phyloP scores from a whole-genome alignment of 345 rosid species.

The Lepidium aucheri region DNA sequence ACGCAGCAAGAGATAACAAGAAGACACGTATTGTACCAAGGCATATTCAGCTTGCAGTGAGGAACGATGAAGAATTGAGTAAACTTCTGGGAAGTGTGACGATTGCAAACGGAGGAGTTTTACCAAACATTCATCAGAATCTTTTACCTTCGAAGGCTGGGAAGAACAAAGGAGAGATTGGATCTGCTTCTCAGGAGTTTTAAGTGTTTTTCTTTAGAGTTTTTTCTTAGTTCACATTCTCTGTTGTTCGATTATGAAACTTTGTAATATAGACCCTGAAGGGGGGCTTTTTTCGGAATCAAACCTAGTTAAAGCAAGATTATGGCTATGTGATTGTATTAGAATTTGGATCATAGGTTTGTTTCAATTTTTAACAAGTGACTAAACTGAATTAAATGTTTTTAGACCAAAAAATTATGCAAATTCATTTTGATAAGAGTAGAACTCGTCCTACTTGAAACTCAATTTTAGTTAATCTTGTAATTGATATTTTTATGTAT shows the following conservation, averaged over 20 bases:
- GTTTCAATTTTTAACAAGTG: neutral
- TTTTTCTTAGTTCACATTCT: neutral
- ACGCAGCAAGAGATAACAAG: slow-evolving; percentile 78
- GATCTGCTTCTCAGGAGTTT: slow-evolving; percentile 67
- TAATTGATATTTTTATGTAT: no score
- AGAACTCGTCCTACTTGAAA: neutral
- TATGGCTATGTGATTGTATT: neutral
- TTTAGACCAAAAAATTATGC: no score
- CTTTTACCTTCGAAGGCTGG: slow-evolving; percentile 53
- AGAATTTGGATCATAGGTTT: neutral
- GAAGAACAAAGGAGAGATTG: slow-evolving; percentile 49
- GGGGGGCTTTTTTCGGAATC: neutral
- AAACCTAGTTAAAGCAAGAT: neutral
- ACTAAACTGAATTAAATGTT: neutral
- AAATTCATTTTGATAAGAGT: neutral
- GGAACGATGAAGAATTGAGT: slow-evolving; percentile 69
- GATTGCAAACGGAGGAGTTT: slow-evolving; percentile 69
- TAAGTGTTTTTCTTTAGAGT: neutral
- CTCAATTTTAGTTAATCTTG: no score
- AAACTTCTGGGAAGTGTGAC: slow-evolving; percentile 62
- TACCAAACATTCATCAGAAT: slow-evolving; percentile 52
- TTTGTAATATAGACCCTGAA: neutral
- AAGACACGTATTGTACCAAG: slow-evolving; percentile 64
- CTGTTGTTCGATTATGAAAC: neutral
- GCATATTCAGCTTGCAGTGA: slow-evolving; percentile 71